Evolutionary conservation across 345 rosid genomes (phyloP), one percentile per base, ranked within the genome.

Genomic region (Erodium maritimum): DNA sequence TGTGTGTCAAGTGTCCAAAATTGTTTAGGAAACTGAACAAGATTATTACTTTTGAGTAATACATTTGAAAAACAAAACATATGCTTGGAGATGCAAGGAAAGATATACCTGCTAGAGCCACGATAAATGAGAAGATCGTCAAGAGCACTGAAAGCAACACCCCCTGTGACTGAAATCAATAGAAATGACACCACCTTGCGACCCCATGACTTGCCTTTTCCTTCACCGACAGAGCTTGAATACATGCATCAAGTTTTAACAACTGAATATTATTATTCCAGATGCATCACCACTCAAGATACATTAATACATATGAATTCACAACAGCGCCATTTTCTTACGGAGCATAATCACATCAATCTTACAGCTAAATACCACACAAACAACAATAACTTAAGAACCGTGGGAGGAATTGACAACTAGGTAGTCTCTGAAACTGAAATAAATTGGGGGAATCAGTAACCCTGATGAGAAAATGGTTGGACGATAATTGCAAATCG

Each of bases 81-180:
- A n/a, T n/a, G n/a, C n/a, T n/a, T n/a, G n/a, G n/a, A n/a, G n/a
- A n/a, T n/a, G n/a, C n/a, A n/a, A n/a, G n/a, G n/a, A n/a, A n/a
- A n/a, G n/a, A n/a, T n/a, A n/a, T 59, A 93, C 99, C 95, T 79
- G 84, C 84, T 87, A 69, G 95, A 89, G 53, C 86, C 76, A 52
- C 75, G 74, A 59, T 87, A 93, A 66, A 93, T 89, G 48, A 79
- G 73, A 54, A 93, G 94, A 60, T 93, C 97, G 66, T 93, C 89
- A 22, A 93, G 79, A 42, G 95, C 95, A 59, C 95, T 89, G 73
- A 93, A 68, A 55, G 96, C 97, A 66, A 93, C 91, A 70, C 97
- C 97, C 17, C 99, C 99, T 0, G 95, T 89, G 56, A 89, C 86
- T 16, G 96, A 89, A 46, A 87, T 79, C 82, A 85, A 75, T 54